Conservation (phyloP, 331 rosid genomes). For the Rhamnella rubrinervis region DNA sequence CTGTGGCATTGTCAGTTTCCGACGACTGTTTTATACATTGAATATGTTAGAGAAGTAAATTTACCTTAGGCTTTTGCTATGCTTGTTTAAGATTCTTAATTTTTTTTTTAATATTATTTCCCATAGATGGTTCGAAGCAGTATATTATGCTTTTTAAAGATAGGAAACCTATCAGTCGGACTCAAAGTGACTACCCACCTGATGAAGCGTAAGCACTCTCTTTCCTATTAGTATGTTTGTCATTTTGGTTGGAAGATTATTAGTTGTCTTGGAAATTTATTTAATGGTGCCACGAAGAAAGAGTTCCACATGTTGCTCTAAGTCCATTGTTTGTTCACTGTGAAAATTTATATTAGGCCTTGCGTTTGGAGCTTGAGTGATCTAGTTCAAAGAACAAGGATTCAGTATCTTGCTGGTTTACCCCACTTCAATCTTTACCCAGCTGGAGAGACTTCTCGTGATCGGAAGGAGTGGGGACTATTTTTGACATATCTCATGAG, state of each 20-base stretch:
- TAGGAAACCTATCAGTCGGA: conserved; percentile 31
- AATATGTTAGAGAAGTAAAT: no score
- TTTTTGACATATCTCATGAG: conserved; percentile 30
- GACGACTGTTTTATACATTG: no score
- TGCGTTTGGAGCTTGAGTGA: conserved; percentile 19
- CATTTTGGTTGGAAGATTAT: neutral
- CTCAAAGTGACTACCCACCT: conserved; percentile 23
- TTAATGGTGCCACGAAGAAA: conserved; percentile 1
- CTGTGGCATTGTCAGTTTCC: no score
- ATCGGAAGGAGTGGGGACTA: conserved; percentile 38
- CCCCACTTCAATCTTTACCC: conserved; percentile 38
- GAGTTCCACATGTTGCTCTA: neutral
- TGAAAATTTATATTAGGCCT: conserved; percentile 36
- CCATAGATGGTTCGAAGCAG: neutral
- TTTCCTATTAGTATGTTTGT: neutral
- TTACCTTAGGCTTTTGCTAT: neutral
- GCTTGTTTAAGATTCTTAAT: neutral
- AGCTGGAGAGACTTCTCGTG: conserved; percentile 23
- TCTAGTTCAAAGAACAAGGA: conserved; percentile 8
- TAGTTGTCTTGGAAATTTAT: neutral
- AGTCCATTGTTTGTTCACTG: neutral
- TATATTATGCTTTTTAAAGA: conserved; percentile 38
- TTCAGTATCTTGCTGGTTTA: conserved; percentile 15
- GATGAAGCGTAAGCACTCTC: conserved; percentile 31
- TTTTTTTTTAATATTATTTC: neutral